phyloP scores from a whole-genome alignment of 169 alveolate genomes.

The Plasmodium malariae region DNA sequence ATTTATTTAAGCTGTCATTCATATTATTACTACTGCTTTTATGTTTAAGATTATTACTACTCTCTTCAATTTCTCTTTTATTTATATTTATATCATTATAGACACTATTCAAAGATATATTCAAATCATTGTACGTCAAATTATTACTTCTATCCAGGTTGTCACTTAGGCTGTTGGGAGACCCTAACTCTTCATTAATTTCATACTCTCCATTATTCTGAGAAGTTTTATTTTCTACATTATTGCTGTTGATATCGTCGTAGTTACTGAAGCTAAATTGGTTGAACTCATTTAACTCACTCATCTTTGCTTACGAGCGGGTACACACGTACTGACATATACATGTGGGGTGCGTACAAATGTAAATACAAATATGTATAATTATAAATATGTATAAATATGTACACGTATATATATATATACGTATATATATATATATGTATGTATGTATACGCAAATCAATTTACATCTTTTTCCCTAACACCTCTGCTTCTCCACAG shows the following conservation, averaged over 20 bases:
- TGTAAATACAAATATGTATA: neutral
- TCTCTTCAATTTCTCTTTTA: constrained; percentile 36
- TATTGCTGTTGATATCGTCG: constrained; percentile 11
- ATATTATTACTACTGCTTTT: neutral
- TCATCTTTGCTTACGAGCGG: constrained; percentile 42
- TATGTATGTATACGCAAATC: neutral
- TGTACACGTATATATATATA: neutral
- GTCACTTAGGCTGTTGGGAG: constrained; percentile 31
- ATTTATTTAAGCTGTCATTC: constrained; percentile 8
- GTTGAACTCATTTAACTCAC: constrained; percentile 50
- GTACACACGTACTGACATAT: neutral
- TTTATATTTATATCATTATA: constrained; percentile 3
- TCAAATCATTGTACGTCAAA: constrained; percentile 13
- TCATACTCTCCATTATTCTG: neutral
- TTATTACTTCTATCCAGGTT: constrained; percentile 3
- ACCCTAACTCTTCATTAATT: constrained; percentile 15
- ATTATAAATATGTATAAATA: neutral
- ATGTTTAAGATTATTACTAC: neutral
- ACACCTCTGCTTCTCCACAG: too few species aligned
- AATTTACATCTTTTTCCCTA: too few species aligned
- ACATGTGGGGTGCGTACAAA: neutral
- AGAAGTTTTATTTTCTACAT: neutral
- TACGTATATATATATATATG: neutral
- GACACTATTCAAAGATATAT: constrained; percentile 16
- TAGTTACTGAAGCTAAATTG: constrained; percentile 39